phyloP scores from a whole-genome alignment of 2,329 filamentous ascomycete genomes.

The Cordyceps fumosorosea region DNA sequence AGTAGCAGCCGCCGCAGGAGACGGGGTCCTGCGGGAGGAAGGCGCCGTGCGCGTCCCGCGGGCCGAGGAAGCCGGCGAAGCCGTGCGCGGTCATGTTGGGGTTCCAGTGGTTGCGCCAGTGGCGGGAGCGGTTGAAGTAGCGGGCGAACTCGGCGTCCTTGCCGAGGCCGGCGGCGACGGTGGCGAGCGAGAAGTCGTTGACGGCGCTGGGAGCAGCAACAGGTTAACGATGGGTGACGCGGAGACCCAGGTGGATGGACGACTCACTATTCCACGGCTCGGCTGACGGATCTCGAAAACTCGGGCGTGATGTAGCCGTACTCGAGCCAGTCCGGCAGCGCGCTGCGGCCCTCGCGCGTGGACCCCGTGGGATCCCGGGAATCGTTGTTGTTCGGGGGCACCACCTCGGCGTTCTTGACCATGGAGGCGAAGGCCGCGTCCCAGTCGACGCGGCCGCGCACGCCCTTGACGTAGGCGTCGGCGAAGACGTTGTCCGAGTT shows the following conservation, averaged over 20 bases:
- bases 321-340: slow-evolving; percentile 60
- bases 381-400: slow-evolving; percentile 53
- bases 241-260: slow-evolving; percentile 2
- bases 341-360: slow-evolving; percentile 62
- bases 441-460: slow-evolving; percentile 59
- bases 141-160: slow-evolving; percentile 43
- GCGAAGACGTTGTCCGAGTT: slow-evolving; percentile 68
- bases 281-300: slow-evolving; percentile 54
- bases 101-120: slow-evolving; percentile 71
- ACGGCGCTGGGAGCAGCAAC: slow-evolving; percentile 34
- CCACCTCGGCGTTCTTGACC: slow-evolving; percentile 59
- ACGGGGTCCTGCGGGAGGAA: slow-evolving; percentile 52
- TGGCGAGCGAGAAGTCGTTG: slow-evolving; percentile 63
- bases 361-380: slow-evolving; percentile 51
- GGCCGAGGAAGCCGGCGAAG: slow-evolving; percentile 61
- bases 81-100: slow-evolving; percentile 47
- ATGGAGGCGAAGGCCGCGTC: slow-evolving; percentile 54
- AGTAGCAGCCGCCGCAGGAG: slow-evolving; percentile 58
- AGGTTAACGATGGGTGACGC: no score
- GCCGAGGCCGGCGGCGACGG: slow-evolving; percentile 55
- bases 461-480: slow-evolving; percentile 64
- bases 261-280: slow-evolving; percentile 56
- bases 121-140: slow-evolving; percentile 56
- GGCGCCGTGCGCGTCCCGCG: slow-evolving; percentile 45
- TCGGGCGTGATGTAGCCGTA: slow-evolving; percentile 59